These are phyloP conservation scores for Lumnitzera racemosa DNA, from an alignment of 345 rosid species.

Conservation along the genomic window DNA sequence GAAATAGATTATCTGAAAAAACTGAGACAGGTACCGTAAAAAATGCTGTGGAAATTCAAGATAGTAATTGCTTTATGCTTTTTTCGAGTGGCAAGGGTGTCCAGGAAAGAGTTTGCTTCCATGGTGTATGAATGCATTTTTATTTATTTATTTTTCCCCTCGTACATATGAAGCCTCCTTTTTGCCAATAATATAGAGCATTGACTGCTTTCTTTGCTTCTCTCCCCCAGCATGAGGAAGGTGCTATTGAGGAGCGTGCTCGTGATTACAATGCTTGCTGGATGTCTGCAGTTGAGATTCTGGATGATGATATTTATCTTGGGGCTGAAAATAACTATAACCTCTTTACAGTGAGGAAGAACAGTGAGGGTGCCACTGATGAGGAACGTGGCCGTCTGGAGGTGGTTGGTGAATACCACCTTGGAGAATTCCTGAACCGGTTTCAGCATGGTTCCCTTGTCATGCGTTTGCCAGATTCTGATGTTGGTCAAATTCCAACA, in stretches of 20 bases:
- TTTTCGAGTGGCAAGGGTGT: too few species aligned
- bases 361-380: conserved; percentile 85
- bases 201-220: neutral
- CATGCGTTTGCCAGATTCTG: conserved; percentile 86
- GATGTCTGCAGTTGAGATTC: conserved; percentile 94
- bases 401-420: conserved; percentile 87
- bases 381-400: conserved; percentile 82
- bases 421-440: conserved; percentile 83
- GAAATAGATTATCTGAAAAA: too few species aligned
- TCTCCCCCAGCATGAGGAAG: conserved; percentile 71
- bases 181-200: too few species aligned
- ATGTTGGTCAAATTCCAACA: conserved; percentile 80
- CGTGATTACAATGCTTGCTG: conserved; percentile 85
- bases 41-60: too few species aligned
- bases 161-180: too few species aligned
- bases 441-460: conserved; percentile 96
- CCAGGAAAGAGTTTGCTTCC: too few species aligned
- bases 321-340: conserved; percentile 84
- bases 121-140: too few species aligned
- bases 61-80: too few species aligned
- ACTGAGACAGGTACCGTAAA: too few species aligned
- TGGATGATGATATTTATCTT: conserved; percentile 74
- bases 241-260: conserved; percentile 84
- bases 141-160: too few species aligned
- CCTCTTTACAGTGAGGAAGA: conserved; percentile 72